These are phyloP conservation scores for Vitis rupestris DNA, from an alignment of 164 flowering plant species.

Conservation along the genomic window DNA sequence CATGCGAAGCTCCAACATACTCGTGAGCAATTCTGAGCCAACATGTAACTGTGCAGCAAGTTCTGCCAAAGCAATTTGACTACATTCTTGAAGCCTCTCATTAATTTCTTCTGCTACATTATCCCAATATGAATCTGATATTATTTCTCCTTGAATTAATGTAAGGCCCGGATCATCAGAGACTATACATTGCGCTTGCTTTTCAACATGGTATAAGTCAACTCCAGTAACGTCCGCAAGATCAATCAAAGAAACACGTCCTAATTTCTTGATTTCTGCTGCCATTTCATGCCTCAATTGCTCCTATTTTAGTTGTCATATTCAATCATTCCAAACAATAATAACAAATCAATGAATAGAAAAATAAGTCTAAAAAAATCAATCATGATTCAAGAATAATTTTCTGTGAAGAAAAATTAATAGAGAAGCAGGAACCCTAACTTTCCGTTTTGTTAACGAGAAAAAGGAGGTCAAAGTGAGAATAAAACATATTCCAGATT, in stretches of 20 bases:
- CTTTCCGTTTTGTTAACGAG: background rate
- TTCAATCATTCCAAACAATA: background rate
- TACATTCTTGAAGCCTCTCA: constrained; percentile 90
- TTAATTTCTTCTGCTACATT: constrained; percentile 81
- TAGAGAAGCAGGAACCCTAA: background rate
- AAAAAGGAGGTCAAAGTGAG: background rate
- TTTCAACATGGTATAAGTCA: constrained; percentile 91
- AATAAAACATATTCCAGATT: no score
- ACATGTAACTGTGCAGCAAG: constrained; percentile 81
- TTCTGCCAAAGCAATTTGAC: constrained; percentile 91
- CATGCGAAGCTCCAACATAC: constrained; percentile 77
- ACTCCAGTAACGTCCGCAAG: constrained; percentile 78
- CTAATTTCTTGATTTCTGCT: constrained; percentile 54
- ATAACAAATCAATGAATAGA: background rate
- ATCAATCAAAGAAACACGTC: constrained; percentile 88
- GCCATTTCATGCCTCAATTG: constrained; percentile 80
- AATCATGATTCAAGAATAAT: background rate
- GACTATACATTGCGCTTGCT: constrained; percentile 66
- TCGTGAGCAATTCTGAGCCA: constrained; percentile 65
- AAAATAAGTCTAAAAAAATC: background rate
- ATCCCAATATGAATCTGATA: constrained; percentile 87
- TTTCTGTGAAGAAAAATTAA: background rate
- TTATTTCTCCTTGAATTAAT: constrained; percentile 91
- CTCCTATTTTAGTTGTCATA: constrained; percentile 41
- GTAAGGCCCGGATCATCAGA: constrained; percentile 51